Conservation (phyloP, 1,139 yeast genomes). For the Suhomyces panamericanus region DNA sequence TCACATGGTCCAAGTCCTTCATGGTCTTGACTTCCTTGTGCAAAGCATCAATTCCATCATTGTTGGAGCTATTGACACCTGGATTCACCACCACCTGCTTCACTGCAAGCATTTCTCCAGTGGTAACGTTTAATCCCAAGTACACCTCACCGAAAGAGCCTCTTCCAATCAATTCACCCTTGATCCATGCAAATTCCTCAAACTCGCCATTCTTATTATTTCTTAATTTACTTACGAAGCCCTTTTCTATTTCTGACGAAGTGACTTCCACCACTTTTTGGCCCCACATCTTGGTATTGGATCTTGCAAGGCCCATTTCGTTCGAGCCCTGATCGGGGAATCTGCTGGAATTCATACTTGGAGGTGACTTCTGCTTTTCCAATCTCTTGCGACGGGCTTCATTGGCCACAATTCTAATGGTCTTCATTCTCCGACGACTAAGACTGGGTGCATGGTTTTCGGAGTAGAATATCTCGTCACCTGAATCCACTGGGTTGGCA, state of each 20-base stretch:
- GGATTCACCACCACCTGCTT: constrained; percentile 82
- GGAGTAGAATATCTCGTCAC: constrained; percentile 38
- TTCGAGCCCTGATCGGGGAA: constrained; percentile 73
- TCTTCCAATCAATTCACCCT: constrained; percentile 94
- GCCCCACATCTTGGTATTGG: constrained; percentile 98
- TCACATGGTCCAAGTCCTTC: constrained; percentile 90
- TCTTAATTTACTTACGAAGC: constrained; percentile 58
- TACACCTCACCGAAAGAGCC: constrained; percentile 98
- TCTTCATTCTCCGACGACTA: constrained; percentile 62
- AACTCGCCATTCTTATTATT: constrained; percentile 62
- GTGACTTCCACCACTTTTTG: constrained; percentile 90
- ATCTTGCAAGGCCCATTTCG: constrained; percentile 51
- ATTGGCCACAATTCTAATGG: constrained; percentile 87
- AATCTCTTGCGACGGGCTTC: constrained; percentile 72
- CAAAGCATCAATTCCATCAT: constrained; percentile 76
- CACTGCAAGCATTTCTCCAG: constrained; percentile 98
- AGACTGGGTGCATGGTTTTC: constrained; percentile 32
- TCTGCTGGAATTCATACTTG: constrained; percentile 75
- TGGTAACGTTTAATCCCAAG: constrained; percentile 88
- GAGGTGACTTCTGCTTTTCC: constrained; percentile 38
- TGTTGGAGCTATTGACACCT: constrained; percentile 19
- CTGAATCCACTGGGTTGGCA: constrained; percentile 24
- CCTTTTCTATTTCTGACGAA: constrained; percentile 61
- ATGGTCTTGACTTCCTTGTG: constrained; percentile 91
- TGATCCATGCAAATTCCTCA: constrained; percentile 94